Conservation (phyloP, 306 rosid species). For the Dryas octopetala region DNA sequence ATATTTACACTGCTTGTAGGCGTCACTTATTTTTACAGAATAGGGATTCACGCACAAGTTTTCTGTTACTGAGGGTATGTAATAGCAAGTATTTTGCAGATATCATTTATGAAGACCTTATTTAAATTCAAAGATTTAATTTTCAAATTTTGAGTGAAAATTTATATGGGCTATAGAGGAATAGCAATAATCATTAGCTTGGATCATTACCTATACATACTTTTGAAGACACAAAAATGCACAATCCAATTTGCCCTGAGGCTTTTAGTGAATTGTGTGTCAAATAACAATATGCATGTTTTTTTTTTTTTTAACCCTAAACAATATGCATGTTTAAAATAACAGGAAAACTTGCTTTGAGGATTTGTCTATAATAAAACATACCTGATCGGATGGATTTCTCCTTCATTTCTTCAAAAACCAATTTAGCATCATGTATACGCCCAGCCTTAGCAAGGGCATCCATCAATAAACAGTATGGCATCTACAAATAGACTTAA, state of each 20-base stretch:
- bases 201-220: not conserved
- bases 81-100: not conserved
- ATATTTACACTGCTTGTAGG: not conserved
- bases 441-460: conserved; percentile 41
- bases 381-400: conserved; percentile 65
- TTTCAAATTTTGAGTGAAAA: not conserved
- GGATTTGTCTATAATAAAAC: conserved; percentile 28
- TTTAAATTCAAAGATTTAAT: not conserved
- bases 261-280: not conserved
- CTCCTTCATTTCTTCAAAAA: conserved; percentile 64
- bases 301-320: too few relatives aligned
- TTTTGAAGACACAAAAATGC: not conserved
- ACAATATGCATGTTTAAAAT: not conserved
- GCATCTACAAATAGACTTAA: conserved; percentile 57
- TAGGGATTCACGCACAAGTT: not conserved
- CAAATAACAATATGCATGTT: not conserved
- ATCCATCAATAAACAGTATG: conserved; percentile 68
- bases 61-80: not conserved
- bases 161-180: not conserved
- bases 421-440: conserved; percentile 64
- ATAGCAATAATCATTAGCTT: not conserved
- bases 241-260: not conserved
- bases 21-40: not conserved
- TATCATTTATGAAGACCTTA: not conserved
- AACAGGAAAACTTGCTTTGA: conserved; percentile 19